Evolutionary conservation across 2,329 filamentous ascomycete species (phyloP).

Genomic region (Xylariales sp.): DNA sequence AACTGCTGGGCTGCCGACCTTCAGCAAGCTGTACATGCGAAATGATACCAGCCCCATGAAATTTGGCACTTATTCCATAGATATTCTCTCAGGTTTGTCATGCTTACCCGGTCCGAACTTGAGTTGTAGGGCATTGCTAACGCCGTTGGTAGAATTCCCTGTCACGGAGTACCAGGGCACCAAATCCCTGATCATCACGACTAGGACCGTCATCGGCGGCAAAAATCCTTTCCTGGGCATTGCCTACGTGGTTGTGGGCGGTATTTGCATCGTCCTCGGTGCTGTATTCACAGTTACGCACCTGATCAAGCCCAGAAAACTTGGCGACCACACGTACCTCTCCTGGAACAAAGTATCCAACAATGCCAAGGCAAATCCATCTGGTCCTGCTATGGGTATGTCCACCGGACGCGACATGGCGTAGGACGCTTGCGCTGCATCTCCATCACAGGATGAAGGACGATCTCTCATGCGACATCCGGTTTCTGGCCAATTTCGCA

Average conservation of each 20-base stretch:
- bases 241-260: conserved; percentile 90
- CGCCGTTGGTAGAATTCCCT: conserved; percentile 63
- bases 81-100: conserved; percentile 72
- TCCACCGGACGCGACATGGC: conserved; percentile 54
- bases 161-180: conserved; percentile 76
- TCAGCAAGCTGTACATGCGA: conserved; percentile 86
- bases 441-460: conserved; percentile 5
- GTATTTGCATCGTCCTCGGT: conserved; percentile 85
- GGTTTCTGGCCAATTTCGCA: no score
- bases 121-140: conserved; percentile 2
- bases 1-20: conserved; percentile 86
- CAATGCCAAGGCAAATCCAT: conserved; percentile 31
- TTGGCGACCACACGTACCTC: conserved; percentile 95
- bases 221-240: conserved; percentile 96
- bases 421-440: conserved; percentile 10
- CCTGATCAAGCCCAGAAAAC: conserved; percentile 89
- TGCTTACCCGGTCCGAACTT: not conserved
- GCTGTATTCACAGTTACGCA: conserved; percentile 86
- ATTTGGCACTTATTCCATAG: conserved; percentile 68
- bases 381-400: conserved; percentile 36
- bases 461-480: conserved; percentile 6
- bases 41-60: conserved; percentile 70
- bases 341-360: conserved; percentile 93
- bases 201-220: conserved; percentile 87
- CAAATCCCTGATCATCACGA: conserved; percentile 87